These are phyloP conservation scores for Rhodofomes roseus DNA, from an alignment of 1,284 basidiomycete species.

Conservation along the genomic window DNA sequence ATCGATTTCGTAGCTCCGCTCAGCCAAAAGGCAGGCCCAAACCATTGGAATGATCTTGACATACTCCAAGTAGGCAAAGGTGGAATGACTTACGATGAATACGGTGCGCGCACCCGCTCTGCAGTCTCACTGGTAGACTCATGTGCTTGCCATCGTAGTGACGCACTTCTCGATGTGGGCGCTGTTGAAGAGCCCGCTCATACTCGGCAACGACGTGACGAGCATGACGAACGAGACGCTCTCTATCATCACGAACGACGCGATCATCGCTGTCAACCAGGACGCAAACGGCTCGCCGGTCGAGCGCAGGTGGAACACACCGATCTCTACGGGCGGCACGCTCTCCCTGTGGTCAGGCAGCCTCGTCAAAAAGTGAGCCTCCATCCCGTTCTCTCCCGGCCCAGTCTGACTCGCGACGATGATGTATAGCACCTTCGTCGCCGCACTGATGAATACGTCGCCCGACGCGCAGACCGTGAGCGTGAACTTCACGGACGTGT, in stretches of 20 bases:
- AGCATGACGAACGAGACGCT: conserved; percentile 34
- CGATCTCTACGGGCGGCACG: conserved; percentile 25
- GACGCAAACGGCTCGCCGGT: conserved; percentile 28
- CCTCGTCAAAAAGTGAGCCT: conserved; percentile 29
- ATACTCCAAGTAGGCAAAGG: conserved; percentile 43
- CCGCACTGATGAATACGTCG: conserved; percentile 36
- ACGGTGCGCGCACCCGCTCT: conserved; percentile 20
- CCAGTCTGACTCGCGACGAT: neutral
- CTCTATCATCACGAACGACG: conserved; percentile 33
- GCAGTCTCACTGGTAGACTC: no score
- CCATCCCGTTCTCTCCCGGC: no score
- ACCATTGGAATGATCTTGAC: conserved; percentile 41
- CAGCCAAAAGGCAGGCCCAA: conserved; percentile 35
- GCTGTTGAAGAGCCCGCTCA: conserved; percentile 38
- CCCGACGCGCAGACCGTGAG: conserved; percentile 29
- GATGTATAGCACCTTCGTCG: conserved; percentile 25
- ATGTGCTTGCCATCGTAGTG: conserved; percentile 16
- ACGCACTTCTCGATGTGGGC: conserved; percentile 44
- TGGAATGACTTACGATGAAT: conserved; percentile 40
- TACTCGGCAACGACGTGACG: conserved; percentile 38
- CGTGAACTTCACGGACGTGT: conserved; percentile 31
- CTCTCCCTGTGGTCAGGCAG: conserved; percentile 31
- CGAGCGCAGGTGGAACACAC: conserved; percentile 30
- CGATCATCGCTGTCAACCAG: conserved; percentile 33
- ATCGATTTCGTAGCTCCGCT: conserved; percentile 39